These are phyloP conservation scores for Calonectria ilicicola DNA, from an alignment of 2,329 filamentous ascomycete genomes.

Conservation along the genomic window DNA sequence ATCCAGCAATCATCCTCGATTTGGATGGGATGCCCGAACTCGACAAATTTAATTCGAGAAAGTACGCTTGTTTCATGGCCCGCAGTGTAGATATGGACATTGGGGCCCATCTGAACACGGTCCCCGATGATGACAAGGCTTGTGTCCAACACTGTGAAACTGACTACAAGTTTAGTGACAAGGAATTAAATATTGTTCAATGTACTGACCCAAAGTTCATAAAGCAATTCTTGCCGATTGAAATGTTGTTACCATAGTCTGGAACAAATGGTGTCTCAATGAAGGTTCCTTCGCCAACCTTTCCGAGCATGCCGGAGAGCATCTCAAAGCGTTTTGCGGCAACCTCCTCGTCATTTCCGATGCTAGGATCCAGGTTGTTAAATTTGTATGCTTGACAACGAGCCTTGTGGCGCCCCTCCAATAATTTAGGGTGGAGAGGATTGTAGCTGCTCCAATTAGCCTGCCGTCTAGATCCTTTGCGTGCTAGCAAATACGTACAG, in stretches of 20 bases:
- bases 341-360: slow-evolving; percentile 23
- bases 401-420: slow-evolving; percentile 37
- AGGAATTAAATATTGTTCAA: background rate
- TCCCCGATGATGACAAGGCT: slow-evolving; percentile 77
- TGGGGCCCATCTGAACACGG: slow-evolving; percentile 78
- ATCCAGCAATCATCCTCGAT: slow-evolving; percentile 69
- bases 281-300: slow-evolving; percentile 53
- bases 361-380: slow-evolving; percentile 40
- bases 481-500: slow-evolving; percentile 8
- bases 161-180: slow-evolving; percentile 27
- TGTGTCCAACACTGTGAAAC: slow-evolving; percentile 77
- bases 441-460: slow-evolving; percentile 36
- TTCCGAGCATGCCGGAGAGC: slow-evolving; percentile 30
- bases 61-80: slow-evolving; percentile 76
- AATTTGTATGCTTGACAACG: slow-evolving; percentile 33
- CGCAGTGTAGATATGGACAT: slow-evolving; percentile 76
- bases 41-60: slow-evolving; percentile 59
- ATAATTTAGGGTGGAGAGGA: slow-evolving; percentile 25
- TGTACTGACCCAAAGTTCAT: slow-evolving; percentile 59
- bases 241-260: slow-evolving; percentile 76
- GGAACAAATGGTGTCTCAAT: slow-evolving; percentile 72
- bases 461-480: background rate
- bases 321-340: slow-evolving; percentile 16
- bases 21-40: slow-evolving; percentile 58
- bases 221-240: slow-evolving; percentile 72